A percentile compares a stretch with the other conserved stretches of the same genome.
These are phyloP conservation scores for Rosa persica DNA, from an alignment of 306 rosid species.

Conservation along the genomic window DNA sequence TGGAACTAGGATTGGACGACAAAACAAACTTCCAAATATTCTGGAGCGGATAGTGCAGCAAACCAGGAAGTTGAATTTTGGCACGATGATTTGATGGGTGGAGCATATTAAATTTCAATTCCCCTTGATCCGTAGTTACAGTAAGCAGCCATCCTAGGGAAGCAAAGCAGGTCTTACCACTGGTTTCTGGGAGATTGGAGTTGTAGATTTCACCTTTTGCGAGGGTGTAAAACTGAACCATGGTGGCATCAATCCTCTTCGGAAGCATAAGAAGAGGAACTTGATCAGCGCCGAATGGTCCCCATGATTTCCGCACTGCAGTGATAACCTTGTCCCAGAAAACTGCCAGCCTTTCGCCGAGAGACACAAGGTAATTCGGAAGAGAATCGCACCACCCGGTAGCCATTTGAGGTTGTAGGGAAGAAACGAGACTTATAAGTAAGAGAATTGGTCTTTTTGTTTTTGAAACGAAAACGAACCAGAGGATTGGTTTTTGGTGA, in stretches of 20 bases:
- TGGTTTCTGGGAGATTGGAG: not conserved
- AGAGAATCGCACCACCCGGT: too few relatives aligned
- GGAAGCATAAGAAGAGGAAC: not conserved
- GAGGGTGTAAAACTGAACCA: not conserved
- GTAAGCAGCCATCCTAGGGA: not conserved
- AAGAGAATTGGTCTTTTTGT: too few relatives aligned
- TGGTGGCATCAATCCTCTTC: not conserved
- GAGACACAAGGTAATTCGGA: too few relatives aligned
- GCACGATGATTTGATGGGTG: not conserved
- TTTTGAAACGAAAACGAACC: too few relatives aligned
- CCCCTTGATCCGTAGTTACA: not conserved
- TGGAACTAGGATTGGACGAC: not conserved
- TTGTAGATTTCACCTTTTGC: not conserved
- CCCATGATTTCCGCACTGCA: too few relatives aligned
- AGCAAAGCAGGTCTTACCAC: not conserved
- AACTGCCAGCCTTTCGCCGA: too few relatives aligned
- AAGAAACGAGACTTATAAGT: too few relatives aligned
- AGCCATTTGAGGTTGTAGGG: too few relatives aligned
- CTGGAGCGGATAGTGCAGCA: too few relatives aligned
- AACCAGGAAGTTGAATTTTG: not conserved
- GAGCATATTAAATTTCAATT: not conserved
- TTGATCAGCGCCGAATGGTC: not conserved
- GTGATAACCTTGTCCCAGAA: too few relatives aligned
- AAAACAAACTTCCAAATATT: not conserved
- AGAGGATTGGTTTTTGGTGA: too few relatives aligned